Conservation (phyloP, 2,329 filamentous ascomycete genomes). For the Trichoderma sp. region DNA sequence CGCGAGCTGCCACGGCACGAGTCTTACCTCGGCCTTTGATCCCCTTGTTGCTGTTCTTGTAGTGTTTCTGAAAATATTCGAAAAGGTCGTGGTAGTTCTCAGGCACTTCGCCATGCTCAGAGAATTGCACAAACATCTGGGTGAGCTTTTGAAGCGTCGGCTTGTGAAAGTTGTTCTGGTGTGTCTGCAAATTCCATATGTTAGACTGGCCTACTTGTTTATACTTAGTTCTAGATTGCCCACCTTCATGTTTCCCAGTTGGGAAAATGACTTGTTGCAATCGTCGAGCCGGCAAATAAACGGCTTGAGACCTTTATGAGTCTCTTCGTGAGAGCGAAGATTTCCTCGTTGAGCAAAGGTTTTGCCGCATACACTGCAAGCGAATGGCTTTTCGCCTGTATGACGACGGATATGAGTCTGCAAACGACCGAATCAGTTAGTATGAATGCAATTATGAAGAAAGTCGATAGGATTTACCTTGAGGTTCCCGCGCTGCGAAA, state of each 20-base stretch:
- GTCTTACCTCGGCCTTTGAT: conserved; percentile 95
- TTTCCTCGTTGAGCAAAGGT: conserved; percentile 84
- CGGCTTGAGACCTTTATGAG: conserved; percentile 73
- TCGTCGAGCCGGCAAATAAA: conserved; percentile 79
- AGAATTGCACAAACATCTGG: conserved; percentile 64
- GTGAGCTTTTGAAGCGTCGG: conserved; percentile 70
- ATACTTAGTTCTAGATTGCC: conserved; percentile 44
- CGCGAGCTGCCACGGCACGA: conserved; percentile 55
- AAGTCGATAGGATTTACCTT: conserved; percentile 55
- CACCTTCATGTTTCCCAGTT: conserved; percentile 89
- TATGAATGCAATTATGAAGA: background rate
- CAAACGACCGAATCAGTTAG: background rate
- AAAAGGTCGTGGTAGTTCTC: conserved; percentile 72
- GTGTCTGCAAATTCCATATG: conserved; percentile 53
- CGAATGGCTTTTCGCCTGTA: conserved; percentile 81
- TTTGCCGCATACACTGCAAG: conserved; percentile 77
- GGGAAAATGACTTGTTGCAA: conserved; percentile 85
- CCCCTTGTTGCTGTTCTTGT: conserved; percentile 97
- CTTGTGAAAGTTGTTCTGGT: conserved; percentile 91
- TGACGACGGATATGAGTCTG: conserved; percentile 85
- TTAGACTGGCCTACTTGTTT: background rate
- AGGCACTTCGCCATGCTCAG: conserved; percentile 55
- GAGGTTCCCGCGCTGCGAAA: conserved; percentile 88
- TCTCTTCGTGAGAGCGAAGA: conserved; percentile 77
- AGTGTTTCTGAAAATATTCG: conserved; percentile 81